Evolutionary conservation across 2,329 filamentous ascomycete species (phyloP).

Genomic region (Paradendryphiella salina): DNA sequence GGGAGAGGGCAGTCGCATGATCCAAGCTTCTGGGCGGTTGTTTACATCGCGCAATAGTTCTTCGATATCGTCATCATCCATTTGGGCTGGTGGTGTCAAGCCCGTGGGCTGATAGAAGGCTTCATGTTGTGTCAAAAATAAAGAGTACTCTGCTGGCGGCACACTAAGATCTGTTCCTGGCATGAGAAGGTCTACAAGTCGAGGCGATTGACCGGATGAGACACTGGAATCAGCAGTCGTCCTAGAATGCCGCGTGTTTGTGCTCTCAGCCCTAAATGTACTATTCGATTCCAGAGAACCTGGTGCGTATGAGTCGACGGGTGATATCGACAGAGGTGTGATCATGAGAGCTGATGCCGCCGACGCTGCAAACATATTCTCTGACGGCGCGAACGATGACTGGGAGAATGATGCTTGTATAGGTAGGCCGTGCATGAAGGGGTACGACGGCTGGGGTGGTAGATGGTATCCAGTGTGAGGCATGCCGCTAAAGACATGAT

Average conservation of each 20-base stretch:
- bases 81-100: slow-evolving; percentile 35
- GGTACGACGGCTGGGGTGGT: slow-evolving; percentile 14
- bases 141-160: slow-evolving; percentile 45
- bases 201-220: slow-evolving; percentile 54
- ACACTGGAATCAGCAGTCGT: slow-evolving; percentile 42
- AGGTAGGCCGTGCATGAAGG: slow-evolving; percentile 14
- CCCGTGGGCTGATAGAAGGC: slow-evolving; percentile 39
- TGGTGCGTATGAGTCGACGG: slow-evolving; percentile 41
- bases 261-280: slow-evolving; percentile 45
- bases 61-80: slow-evolving; percentile 54
- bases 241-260: slow-evolving; percentile 29
- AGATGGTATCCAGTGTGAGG: slow-evolving; percentile 18
- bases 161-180: slow-evolving; percentile 54
- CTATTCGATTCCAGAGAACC: slow-evolving; percentile 44
- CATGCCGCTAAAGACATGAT: slow-evolving; percentile 11
- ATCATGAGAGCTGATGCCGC: slow-evolving; percentile 30
- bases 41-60: slow-evolving; percentile 55
- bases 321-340: slow-evolving; percentile 32
- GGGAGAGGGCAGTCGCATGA: slow-evolving; percentile 47
- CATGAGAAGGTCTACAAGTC: slow-evolving; percentile 54
- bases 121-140: slow-evolving; percentile 42
- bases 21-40: slow-evolving; percentile 39
- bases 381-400: slow-evolving; percentile 8
- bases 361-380: slow-evolving; percentile 17
- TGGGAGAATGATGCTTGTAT: slow-evolving; percentile 19